Base-by-base conservation (phyloP, 495 filamentous ascomycete species). In the Cercophora samala region DNA sequence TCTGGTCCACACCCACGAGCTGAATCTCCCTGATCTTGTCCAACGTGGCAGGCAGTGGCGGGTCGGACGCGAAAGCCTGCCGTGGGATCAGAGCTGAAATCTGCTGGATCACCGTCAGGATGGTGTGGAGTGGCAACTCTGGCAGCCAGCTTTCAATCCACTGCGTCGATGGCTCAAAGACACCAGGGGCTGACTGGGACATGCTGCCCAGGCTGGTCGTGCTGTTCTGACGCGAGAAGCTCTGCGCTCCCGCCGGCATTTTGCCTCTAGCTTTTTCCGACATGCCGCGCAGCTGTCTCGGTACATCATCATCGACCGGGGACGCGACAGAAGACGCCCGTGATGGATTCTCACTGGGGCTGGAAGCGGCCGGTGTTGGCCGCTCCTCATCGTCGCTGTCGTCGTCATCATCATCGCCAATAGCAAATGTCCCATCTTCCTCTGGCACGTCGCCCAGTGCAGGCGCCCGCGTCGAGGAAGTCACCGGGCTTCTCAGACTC, bases 241-340 rank as follows among this genome's bases (percentile, higher is more conserved):
- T 86, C 11, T 85, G 84, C 52, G 91, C 84, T 3, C 91, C 90
- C 11, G 91, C 93, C n/a, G 96, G 96, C 87, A 95, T 92, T 76
- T 99, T 99, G 8, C 95, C 95, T 60, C 95, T 82, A 25, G 95
- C 96, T 74, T 98, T 99, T 76, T 99, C 95, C 11, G 94, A 97
- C 93, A 98, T 99, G 59, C 93, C 94, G 59, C 92, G 87, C n/a
- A 96, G 74, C 71, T 97, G 94, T 42, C 89, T 80, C n/a, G 93
- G 92, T 13, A 97, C 86, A 24, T 90, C 89, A 65, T 96, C 95
- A 1, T 86, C 78, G 1, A 51, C 61, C 19, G 71, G 68, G 1
- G 85, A 85, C 0, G 87, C 93, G 18, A 91, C 88, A 0, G 93
- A 96, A 5, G 88, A 87, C 19, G 89, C 85, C 18, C 87, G 84